A percentile compares a stretch with the other conserved stretches of the same genome.
Evolutionary conservation across 2,329 filamentous ascomycete species (phyloP).

Genomic region (Ceratocystis smalleyi): DNA sequence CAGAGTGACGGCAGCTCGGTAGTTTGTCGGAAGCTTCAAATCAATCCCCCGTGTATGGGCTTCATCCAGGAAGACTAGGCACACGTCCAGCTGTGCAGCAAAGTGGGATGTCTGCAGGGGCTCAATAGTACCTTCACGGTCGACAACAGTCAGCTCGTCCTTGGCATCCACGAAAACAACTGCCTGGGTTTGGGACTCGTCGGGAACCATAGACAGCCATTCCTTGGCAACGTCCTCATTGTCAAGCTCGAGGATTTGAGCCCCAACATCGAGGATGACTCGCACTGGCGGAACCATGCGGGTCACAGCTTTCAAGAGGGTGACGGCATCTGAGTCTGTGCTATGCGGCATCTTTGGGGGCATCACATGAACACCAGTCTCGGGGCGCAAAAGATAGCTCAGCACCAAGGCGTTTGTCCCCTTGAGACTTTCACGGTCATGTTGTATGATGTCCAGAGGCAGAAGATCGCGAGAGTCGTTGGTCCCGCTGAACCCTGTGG

Average conservation of each 20-base stretch:
- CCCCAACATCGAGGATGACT: slow-evolving; percentile 57
- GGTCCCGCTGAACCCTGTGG: slow-evolving; percentile 55
- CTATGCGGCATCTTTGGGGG: slow-evolving; percentile 15
- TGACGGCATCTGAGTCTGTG: slow-evolving; percentile 24
- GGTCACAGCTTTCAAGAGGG: slow-evolving; percentile 32
- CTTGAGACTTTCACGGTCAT: slow-evolving; percentile 36
- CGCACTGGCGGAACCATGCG: slow-evolving; percentile 27
- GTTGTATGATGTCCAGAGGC: slow-evolving; percentile 39
- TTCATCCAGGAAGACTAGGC: slow-evolving; percentile 55
- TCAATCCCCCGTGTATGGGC: slow-evolving; percentile 57
- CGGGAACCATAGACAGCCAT: slow-evolving; percentile 33
- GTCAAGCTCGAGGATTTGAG: slow-evolving; percentile 48
- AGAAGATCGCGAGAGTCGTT: slow-evolving; percentile 46
- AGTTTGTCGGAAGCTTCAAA: slow-evolving; percentile 41
- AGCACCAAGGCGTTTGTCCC: slow-evolving; percentile 57
- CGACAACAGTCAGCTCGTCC: slow-evolving; percentile 40
- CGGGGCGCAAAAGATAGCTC: slow-evolving; percentile 37
- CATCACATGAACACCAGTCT: slow-evolving; percentile 31
- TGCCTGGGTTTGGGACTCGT: slow-evolving; percentile 20
- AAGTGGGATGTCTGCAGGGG: slow-evolving; percentile 44
- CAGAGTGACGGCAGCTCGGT: slow-evolving; percentile 51
- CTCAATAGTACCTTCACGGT: slow-evolving; percentile 32
- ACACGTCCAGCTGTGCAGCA: slow-evolving; percentile 37
- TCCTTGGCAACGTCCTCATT: slow-evolving; percentile 37
- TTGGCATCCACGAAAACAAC: background rate